phyloP scores from a whole-genome alignment of 129 eudicot species.

The Artemisia annua region DNA sequence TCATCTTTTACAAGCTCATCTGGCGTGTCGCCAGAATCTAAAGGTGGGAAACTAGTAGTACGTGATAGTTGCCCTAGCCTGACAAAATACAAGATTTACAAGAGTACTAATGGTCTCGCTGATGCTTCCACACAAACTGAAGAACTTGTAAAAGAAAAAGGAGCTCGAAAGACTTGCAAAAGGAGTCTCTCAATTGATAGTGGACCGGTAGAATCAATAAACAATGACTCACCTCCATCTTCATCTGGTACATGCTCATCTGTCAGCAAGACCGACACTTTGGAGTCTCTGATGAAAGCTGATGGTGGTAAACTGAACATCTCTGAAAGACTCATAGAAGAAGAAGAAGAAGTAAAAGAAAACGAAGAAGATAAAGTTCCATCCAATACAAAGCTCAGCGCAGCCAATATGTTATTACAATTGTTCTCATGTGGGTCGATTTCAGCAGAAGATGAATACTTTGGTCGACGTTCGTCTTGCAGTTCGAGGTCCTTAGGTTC shows the following conservation, averaged over 20 bases:
- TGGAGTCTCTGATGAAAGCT: conserved; percentile 67
- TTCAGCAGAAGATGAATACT: conserved; percentile 64
- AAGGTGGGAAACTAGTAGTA: no score
- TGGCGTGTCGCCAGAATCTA: conserved; percentile 19
- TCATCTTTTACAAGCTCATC: conserved; percentile 44
- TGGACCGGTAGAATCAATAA: conserved; percentile 30
- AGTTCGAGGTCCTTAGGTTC: conserved; percentile 54
- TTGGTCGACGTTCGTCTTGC: conserved; percentile 54
- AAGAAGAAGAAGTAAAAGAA: conserved; percentile 6
- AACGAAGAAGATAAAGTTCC: conserved; percentile 22
- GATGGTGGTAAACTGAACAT: conserved; percentile 57
- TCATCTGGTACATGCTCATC: conserved; percentile 63
- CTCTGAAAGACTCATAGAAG: conserved; percentile 40
- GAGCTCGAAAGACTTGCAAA: conserved; percentile 39
- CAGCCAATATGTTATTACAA: conserved; percentile 62
- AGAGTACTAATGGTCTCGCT: conserved; percentile 44
- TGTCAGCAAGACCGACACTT: conserved; percentile 56
- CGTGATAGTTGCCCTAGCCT: conserved; percentile 11
- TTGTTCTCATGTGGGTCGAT: conserved; percentile 78
- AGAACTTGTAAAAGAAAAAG: conserved; percentile 28
- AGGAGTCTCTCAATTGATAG: conserved; percentile 27
- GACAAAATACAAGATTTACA: conserved; percentile 58
- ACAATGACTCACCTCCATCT: conserved; percentile 39
- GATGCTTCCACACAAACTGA: conserved; percentile 84
- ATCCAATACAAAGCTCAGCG: conserved; percentile 48